These are phyloP conservation scores for Flaveria linearis DNA, from an alignment of 129 eudicot species.

Conservation along the genomic window DNA sequence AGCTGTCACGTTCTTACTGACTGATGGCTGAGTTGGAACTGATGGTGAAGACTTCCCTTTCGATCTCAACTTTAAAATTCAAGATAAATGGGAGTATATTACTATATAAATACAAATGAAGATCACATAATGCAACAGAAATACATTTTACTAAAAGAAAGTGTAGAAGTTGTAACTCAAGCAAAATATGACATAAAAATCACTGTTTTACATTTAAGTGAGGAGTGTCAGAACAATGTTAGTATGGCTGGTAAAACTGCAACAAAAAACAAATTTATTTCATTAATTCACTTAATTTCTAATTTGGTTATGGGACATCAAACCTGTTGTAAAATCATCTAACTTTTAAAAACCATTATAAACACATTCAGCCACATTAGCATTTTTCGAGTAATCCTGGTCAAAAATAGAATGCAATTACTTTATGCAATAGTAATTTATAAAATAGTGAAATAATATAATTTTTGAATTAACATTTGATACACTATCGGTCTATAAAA, in stretches of 20 bases:
- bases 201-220: too few relatives aligned
- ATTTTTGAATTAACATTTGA: neutral
- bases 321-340: neutral
- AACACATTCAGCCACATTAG: neutral
- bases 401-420: neutral
- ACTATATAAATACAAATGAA: constrained; percentile 18
- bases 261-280: neutral
- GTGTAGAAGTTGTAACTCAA: neutral
- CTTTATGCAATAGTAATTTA: neutral
- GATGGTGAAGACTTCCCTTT: constrained; percentile 63
- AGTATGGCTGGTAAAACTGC: neutral
- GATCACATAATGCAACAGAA: neutral
- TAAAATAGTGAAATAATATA: too few relatives aligned
- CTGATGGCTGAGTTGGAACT: constrained; percentile 42
- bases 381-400: neutral
- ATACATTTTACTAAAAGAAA: neutral
- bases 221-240: neutral
- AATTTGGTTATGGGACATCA: neutral
- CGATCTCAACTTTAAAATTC: constrained; percentile 52
- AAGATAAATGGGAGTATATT: neutral
- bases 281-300: neutral
- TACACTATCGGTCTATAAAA: neutral
- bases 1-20: constrained; percentile 28
- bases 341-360: neutral
- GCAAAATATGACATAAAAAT: too few relatives aligned